Base-by-base conservation (phyloP, 192 early-diverging fungal genomes). In the Allomyces macrogynus region DNA sequence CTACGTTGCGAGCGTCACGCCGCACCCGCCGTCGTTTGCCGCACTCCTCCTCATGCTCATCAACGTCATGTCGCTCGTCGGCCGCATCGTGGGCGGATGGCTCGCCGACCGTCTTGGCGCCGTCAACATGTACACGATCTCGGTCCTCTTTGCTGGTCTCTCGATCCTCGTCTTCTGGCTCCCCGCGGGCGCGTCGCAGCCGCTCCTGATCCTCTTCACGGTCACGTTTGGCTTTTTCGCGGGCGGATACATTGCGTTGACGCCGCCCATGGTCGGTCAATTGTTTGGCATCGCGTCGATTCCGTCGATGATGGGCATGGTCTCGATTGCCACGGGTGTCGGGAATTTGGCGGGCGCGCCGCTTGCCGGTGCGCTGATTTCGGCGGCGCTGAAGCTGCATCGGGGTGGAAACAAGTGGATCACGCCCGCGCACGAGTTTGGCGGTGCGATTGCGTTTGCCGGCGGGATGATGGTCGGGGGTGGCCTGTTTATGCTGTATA, bases 191-290 rank as follows among this genome's bases (percentile, higher is more conserved):
- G 62, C 66, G 2, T 78, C 73, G 24, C 40, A 61, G 1, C 23
- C 69, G 2, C 63, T 78, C 16, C 32, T 74, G 16, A n/a, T 69
- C 43, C 78, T 81, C 44, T 68, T 69, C 1, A 61, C 79, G 18
- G 12, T 78, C 27, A 14, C 20, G 49, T 78, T 72, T 66, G 81
- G 81, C 3, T 24, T 65, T 3, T 42, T 64, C 1, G 68, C 67
- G 61, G 78, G 78, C 11, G 80, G 78, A 1, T 77, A 72, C 64
- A 69, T 74, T 22, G 72, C 75, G 4, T 66, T 81, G 20, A 67
- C 60, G 16, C 72, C 69, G 23, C 62, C 73, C 25, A 67, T 69
- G 26, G 66, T 76, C 26, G 72, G 69, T 0, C 62, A 74, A 4
- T 42, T 71, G 23, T 78, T 74, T 68, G 76, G 76, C 16, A 3